Evolutionary conservation across 2,329 filamentous ascomycete genomes (phyloP), one percentile per base, ranked within the genome.

Genomic region (Diplodia mutila): DNA sequence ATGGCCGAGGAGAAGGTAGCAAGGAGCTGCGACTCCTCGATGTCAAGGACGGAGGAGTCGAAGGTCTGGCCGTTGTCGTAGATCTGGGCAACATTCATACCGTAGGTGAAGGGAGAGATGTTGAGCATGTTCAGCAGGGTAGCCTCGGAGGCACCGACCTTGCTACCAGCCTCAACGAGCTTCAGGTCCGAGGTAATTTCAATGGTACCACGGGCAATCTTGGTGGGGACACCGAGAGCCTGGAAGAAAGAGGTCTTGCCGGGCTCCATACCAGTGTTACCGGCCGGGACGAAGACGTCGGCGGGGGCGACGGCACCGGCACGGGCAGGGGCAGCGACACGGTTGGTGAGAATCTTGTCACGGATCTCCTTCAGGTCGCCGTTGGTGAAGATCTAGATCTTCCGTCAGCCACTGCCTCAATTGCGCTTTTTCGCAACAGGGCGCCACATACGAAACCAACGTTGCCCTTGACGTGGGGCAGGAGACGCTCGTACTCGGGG

Each of bases 181-280:
- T 97, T 98, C 78, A 99, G 88, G 81, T 99, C 95, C 78, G 90
- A 87, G 73, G 94, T 97, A 81, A 99, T 99, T 92, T 99, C 95
- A 86, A 99, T 99, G 86, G 95, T 99, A 96, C 95, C 96, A 97
- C 95, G 95, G 82, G 95, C 95, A 86, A 99, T 99, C 93, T 99
- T 99, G 89, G 95, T 99, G 81, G 95, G 95, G 82, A 99, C 93
- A 93, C 94, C 94, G 85, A 99, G 95, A 79, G 95, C 95, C 91
- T 99, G 95, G 94, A 99, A 99, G 93, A 99, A 99, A 82, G 95
- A 98, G 80, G 95, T 99, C 92, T 99, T 99, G 85, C 96, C 96
- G 82, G 95, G 96, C 85, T 99, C 95, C 95, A 99, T 99, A 86
- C 95, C 95, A 79, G 95, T 99, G 91, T 99, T 99, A 85, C 95